phyloP scores from a whole-genome alignment of 257 asterid genomes.

The Haberlea rhodopensis region DNA sequence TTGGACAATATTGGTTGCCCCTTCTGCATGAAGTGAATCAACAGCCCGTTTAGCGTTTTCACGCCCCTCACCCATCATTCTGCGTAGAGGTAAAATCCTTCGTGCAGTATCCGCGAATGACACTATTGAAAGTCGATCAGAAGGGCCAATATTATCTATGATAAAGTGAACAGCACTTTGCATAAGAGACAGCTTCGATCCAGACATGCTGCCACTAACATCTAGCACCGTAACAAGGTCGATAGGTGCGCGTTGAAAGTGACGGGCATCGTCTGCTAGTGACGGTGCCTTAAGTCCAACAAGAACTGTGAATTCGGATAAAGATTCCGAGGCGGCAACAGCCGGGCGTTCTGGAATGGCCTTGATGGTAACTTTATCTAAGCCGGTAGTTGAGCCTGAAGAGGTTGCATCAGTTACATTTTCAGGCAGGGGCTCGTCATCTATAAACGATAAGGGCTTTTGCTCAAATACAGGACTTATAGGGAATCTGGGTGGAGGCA shows the following conservation, averaged over 20 bases:
- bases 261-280: constrained; percentile 1
- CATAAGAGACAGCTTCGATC: constrained; percentile 27
- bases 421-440: constrained; percentile 26
- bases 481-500: neutral
- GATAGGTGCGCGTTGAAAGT: constrained; percentile 22
- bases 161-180: constrained; percentile 26
- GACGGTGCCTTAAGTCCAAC: constrained; percentile 26
- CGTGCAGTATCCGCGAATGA: constrained; percentile 22
- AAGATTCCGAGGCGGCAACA: constrained; percentile 17
- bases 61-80: constrained; percentile 25
- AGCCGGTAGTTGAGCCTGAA: neutral
- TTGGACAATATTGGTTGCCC: constrained; percentile 21
- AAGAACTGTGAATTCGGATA: constrained; percentile 27
- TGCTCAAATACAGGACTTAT: constrained; percentile 9
- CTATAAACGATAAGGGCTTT: constrained; percentile 19
- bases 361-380: constrained; percentile 8
- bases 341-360: constrained; percentile 26
- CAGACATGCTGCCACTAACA: constrained; percentile 34
- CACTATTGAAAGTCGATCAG: constrained; percentile 31
- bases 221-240: constrained; percentile 32
- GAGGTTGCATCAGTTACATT: neutral
- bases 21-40: constrained; percentile 14
- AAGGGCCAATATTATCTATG: constrained; percentile 27
- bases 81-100: constrained; percentile 24
- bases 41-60: constrained; percentile 24